Evolutionary conservation across 306 rosid genomes (phyloP).

Genomic region (Castanospermum australe): DNA sequence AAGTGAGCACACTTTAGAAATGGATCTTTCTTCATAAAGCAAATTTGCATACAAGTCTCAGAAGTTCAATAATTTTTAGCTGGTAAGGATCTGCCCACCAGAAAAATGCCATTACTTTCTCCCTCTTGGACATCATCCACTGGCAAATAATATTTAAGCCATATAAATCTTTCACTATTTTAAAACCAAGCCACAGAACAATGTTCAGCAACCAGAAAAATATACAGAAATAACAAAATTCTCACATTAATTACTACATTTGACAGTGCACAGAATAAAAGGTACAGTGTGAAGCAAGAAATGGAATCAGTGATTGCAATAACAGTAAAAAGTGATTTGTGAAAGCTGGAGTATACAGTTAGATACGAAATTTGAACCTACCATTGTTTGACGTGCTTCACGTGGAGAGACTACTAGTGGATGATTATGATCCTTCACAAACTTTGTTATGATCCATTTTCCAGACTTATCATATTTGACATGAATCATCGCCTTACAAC

Average conservation of each 20-base stretch:
- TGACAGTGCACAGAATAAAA: neutral
- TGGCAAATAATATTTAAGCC: neutral
- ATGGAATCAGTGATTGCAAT: neutral
- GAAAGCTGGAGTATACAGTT: neutral
- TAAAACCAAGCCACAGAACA: neutral
- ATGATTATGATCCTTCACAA: slow-evolving; percentile 91
- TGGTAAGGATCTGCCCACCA: neutral
- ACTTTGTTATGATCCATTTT: slow-evolving; percentile 93
- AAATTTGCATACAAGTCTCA: neutral
- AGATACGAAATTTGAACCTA: slow-evolving; percentile 39
- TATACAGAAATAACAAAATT: neutral
- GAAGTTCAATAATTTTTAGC: neutral
- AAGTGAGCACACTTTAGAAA: neutral
- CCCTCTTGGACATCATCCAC: neutral
- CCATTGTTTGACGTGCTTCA: slow-evolving; percentile 98
- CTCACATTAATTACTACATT: neutral
- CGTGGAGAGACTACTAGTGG: slow-evolving; percentile 83
- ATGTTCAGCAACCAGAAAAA: neutral
- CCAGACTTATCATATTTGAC: slow-evolving; percentile 82
- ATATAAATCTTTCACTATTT: neutral
- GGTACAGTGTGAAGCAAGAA: neutral
- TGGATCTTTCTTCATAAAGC: neutral
- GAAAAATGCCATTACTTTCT: neutral
- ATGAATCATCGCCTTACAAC: slow-evolving; percentile 97
- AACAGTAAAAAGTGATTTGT: neutral